Evolutionary conservation across 148 eudicot genomes (phyloP), one percentile per base, ranked within the genome.

Genomic region (Fagopyrum esculentum): DNA sequence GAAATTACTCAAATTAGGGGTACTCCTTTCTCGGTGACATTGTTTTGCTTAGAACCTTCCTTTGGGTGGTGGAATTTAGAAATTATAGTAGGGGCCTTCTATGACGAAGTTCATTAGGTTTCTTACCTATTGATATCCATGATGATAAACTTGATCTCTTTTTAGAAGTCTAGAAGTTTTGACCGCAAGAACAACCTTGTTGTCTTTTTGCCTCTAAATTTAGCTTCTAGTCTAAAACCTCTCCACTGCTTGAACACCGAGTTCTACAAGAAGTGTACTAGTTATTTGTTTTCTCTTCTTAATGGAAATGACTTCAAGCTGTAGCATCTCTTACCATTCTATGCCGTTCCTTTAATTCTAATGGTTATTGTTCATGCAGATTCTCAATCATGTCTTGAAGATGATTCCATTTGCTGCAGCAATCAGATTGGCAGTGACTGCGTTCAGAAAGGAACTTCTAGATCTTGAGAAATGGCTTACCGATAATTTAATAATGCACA

Each of bases 381-480:
- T 94, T 78, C 78, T 92, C 76, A 70, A 82, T 59, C 86, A 66
- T 54, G 96, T 91, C 77, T 81, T 91, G 83, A 97, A 90, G 82
- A 83, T 82, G 88, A 77, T 86, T 73, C 98, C 98, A 48, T 87
- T 81, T 80, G 76, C 79, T 73, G 80, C 84, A 73, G 87, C 89
- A 48, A 83, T 94, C 83, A 91, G 85, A 75, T 73, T 94, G 81
- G 98, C 98, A 72, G 85, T 79, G 45, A 64, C 85, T 86, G 93
- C 92, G 74, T 90, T 91, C 68, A 84, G 80, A 69, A 90, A 81
- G 80, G 96, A 91, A 77, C 82, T 86, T 66, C 55, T 94, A 63
- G 98, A 94, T 84, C 83, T 94, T 72, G 97, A 91, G 85, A 89
- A 79, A 64, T 94, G 98, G 98, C 78, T 92, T 81, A 83, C 80